phyloP scores from a whole-genome alignment of 2,329 filamentous ascomycete species.

The Incumbomyces delicatus region DNA sequence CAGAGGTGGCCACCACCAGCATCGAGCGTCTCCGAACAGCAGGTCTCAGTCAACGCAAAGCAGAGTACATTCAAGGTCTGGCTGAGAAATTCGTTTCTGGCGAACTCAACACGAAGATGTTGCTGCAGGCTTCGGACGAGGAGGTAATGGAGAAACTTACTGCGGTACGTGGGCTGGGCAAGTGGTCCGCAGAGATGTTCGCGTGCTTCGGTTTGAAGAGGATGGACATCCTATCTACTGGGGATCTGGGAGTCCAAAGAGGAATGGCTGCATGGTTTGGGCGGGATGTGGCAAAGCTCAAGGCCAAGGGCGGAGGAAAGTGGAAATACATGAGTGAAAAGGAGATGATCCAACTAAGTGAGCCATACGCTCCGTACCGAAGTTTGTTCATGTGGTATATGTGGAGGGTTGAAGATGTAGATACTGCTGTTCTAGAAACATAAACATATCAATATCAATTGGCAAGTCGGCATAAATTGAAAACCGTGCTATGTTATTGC shows the following conservation, averaged over 20 bases:
- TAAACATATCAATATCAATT: no score
- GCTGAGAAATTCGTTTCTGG: conserved; percentile 69
- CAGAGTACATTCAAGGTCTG: conserved; percentile 83
- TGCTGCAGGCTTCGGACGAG: conserved; percentile 72
- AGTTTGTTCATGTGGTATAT: conserved; percentile 98
- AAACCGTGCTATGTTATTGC: no score
- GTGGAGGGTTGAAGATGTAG: conserved; percentile 78
- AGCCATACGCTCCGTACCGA: conserved; percentile 75
- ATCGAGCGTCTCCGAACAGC: conserved; percentile 67
- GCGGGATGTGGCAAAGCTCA: conserved; percentile 72
- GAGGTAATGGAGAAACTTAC: conserved; percentile 73
- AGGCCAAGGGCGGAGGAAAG: conserved; percentile 68
- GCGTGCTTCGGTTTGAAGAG: conserved; percentile 90
- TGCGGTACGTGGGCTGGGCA: conserved; percentile 75
- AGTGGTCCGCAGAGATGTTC: conserved; percentile 97
- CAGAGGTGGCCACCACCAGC: conserved; percentile 55
- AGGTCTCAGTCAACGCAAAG: conserved; percentile 86
- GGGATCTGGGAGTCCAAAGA: conserved; percentile 84
- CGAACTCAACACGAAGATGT: conserved; percentile 64
- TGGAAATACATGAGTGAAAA: conserved; percentile 97
- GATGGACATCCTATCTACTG: conserved; percentile 85
- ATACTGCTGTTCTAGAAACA: conserved; percentile 38
- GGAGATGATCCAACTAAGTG: conserved; percentile 78
- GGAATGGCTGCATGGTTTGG: conserved; percentile 86
- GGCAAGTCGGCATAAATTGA: no score